phyloP scores from a whole-genome alignment of 2,329 filamentous ascomycete species.

The Ascochyta pisi region DNA sequence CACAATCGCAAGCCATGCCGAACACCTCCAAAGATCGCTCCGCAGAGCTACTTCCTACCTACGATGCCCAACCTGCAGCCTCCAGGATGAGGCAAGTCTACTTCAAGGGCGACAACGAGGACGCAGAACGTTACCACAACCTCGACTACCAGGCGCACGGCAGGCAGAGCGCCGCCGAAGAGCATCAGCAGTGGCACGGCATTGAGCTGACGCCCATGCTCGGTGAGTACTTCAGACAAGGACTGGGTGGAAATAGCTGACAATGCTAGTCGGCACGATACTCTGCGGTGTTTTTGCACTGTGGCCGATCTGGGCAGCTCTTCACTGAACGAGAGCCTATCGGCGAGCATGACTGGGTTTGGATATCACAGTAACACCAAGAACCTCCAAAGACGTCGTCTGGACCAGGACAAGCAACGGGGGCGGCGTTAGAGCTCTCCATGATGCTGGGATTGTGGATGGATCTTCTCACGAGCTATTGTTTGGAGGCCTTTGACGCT shows the following conservation, averaged over 20 bases:
- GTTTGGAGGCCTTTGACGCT: too few species aligned
- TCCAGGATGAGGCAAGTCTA: background rate
- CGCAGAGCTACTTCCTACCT: background rate
- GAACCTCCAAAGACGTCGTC: background rate
- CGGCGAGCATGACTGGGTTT: background rate
- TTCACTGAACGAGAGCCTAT: background rate
- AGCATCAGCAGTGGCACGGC: background rate
- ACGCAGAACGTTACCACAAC: background rate
- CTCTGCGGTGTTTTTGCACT: background rate
- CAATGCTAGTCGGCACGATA: background rate
- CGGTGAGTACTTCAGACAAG: background rate
- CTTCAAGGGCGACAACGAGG: background rate
- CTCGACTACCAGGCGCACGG: background rate
- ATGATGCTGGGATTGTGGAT: too few species aligned
- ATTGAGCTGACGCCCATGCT: constrained; percentile 1
- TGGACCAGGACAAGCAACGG: background rate
- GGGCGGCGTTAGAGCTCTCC: too few species aligned
- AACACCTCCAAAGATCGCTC: background rate
- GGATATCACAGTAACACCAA: background rate
- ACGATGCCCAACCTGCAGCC: background rate
- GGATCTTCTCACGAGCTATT: too few species aligned
- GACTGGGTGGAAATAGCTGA: background rate
- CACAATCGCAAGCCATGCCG: background rate
- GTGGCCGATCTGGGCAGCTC: background rate
- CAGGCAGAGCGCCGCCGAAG: background rate